These are phyloP conservation scores for Tolypocladium tundrense DNA, from an alignment of 2,329 filamentous ascomycete species.

Conservation along the genomic window DNA sequence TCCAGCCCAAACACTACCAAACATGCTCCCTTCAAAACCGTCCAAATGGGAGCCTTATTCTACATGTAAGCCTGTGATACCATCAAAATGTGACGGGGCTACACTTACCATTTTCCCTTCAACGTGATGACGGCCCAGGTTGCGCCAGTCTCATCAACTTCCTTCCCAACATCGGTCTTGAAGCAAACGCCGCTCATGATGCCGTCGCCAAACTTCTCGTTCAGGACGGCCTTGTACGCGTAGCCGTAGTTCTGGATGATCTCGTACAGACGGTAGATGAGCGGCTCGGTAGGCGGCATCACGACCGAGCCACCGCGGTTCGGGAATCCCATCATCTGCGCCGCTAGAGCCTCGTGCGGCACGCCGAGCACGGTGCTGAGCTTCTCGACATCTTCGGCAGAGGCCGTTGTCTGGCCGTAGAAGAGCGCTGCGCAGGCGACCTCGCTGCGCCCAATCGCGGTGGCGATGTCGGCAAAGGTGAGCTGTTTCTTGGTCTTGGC, in stretches of 20 bases:
- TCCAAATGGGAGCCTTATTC: not conserved
- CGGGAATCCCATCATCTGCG: constrained; percentile 62
- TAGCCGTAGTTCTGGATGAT: constrained; percentile 96
- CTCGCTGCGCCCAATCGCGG: constrained; percentile 65
- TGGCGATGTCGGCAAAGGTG: constrained; percentile 69
- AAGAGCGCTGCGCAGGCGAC: constrained; percentile 82
- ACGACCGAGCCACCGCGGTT: constrained; percentile 59
- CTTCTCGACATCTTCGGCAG: constrained; percentile 53
- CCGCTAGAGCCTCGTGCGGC: constrained; percentile 42
- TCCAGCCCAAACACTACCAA: not conserved
- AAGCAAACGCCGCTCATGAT: constrained; percentile 97
- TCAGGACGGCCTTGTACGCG: constrained; percentile 87
- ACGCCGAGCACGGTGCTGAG: constrained; percentile 58
- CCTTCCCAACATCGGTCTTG: constrained; percentile 85
- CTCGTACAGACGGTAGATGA: constrained; percentile 83
- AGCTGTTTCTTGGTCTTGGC: constrained; percentile 69
- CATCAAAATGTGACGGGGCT: not conserved
- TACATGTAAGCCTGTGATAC: not conserved
- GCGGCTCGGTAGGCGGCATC: constrained; percentile 27
- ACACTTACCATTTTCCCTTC: constrained; percentile 68
- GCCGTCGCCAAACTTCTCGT: constrained; percentile 89
- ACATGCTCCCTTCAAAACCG: not conserved
- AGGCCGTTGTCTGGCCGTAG: constrained; percentile 76
- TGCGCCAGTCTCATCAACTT: constrained; percentile 72
- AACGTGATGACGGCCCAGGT: constrained; percentile 79